Evolutionary conservation across 768 basidiomycete genomes (phyloP), one percentile per base, ranked within the genome.

Genomic region (Trametes cingulata): DNA sequence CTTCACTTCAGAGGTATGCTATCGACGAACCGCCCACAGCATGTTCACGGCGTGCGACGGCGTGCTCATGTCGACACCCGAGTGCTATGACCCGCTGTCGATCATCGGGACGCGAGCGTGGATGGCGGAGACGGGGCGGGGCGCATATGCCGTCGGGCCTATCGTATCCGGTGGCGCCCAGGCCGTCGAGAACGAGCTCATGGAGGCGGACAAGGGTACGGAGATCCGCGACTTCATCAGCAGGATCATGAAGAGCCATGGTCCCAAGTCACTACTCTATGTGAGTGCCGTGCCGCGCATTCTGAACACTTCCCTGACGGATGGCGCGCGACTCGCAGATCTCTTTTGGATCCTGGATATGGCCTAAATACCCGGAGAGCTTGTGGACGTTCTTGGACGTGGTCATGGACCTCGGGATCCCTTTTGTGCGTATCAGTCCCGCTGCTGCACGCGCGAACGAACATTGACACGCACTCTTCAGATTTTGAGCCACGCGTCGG

Each of bases 361-460:
- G 67, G 67, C 60, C 67, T 9, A 43, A 56, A 10, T 52, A 65
- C 24, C 51, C 60, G 36, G 65, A 65, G 45, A 62, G 60, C 25
- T n/a, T 65, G 20, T 66, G 60, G 58, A 62, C 60, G 14, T 48
- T 68, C 39, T 25, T 68, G 4, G 65, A 68, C n/a, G 55, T 62
- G 14, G 49, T 67, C 7, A 59, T 66, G 48, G 61, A 66, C 17
- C 42, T 47, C 25, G 35, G 52, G 1, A 58, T 68, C 15, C 67
- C 67, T 3, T 65, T 66, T 40, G 67, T 68, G 46, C 40, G 65
- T 46, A 2, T 15, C 19, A 1, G 27, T 19, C 33, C 19, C 43
- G 15, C 13, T 33, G 22, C 13, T 15, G n/a, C 40, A 5, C 27
- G 50, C 1, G 29, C 42, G 0, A 37, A 2, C 29, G 3, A 53